Conservation (phyloP, 805 yeast species). For the Zygoascus ofunaensis region DNA sequence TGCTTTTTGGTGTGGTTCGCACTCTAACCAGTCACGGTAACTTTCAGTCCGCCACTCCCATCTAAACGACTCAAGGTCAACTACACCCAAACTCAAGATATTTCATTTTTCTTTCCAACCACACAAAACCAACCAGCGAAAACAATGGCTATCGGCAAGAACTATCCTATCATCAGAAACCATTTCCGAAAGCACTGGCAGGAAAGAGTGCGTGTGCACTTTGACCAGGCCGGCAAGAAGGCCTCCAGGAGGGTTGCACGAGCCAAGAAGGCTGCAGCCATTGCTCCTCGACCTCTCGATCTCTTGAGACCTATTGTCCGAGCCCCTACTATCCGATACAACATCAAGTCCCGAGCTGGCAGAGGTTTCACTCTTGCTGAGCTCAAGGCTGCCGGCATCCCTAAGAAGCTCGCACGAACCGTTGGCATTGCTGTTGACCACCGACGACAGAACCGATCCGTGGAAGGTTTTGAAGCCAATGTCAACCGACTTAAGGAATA, state of each 20-base stretch:
- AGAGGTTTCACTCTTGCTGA: conserved; percentile 98
- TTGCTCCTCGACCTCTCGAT: conserved; percentile 98
- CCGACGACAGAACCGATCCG: conserved; percentile 98
- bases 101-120: neutral
- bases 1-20: no score
- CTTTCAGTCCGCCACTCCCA: neutral
- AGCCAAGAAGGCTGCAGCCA: conserved; percentile 83
- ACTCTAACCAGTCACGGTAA: no score
- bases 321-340: conserved; percentile 97
- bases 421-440: conserved; percentile 98
- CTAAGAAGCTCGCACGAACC: conserved; percentile 94
- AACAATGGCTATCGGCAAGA: conserved; percentile 85
- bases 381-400: conserved; percentile 93
- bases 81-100: neutral
- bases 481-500: conserved; percentile 95
- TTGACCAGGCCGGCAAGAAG: conserved; percentile 99
- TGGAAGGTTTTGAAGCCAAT: conserved; percentile 89
- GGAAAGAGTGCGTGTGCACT: conserved; percentile 98
- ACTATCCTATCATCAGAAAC: conserved; percentile 97
- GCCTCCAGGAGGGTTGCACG: conserved; percentile 93
- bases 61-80: neutral
- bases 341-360: conserved; percentile 99
- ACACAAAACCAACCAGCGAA: neutral
- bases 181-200: conserved; percentile 99
- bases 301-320: conserved; percentile 94